Base-by-base conservation (phyloP, 768 basidiomycete species). In the Auricularia heimuer region DNA sequence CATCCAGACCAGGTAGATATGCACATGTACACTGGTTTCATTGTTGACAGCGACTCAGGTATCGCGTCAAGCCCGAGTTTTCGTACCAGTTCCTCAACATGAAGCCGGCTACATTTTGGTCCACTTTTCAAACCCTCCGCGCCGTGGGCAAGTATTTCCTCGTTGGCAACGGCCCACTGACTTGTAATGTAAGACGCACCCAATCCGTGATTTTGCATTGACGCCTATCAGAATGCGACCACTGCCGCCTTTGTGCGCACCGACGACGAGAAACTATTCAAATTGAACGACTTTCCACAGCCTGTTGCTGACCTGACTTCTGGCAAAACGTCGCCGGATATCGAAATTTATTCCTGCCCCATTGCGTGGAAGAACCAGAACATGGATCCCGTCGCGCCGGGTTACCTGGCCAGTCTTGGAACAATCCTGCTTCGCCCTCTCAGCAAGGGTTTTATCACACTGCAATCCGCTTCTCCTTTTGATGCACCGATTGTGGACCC, bases 401-500 rank as follows among this genome's bases (percentile, higher is more conserved):
- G 47, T 18, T 51, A 51, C 47, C 47, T 51, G 18, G 47, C 21
- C 47, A 51, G 47, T 51, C 16, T 51, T 4, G 47, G 47, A 18
- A 51, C 47, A 6, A 51, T 51, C 47, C 14, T 62, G 80, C 36
- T 21, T 58, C 82, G 82, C 68, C 81, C 82, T 24, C 79, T 77
- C 54, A 81, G 81, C 66, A 66, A 70, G 4, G 81, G 81, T 4
- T 76, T 69, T 6, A 63, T 83, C 61, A 64, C 72, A 36, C 70
- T 82, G n/a, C 74, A 74, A 44, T 81, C 81, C 1, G 66, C 72
- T 1, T 69, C 79, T 51, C 79, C 79, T 12, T 74, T 73, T 68
- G 80, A 81, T 10, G 63, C 70, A 1, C 81, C 81, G 0, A n/a
- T 77, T 39, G 75, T 82, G 16, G 77, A 82, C 64, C 82, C 81